These are phyloP conservation scores for Pseudogymnoascus sp. DNA, from an alignment of 2,329 filamentous ascomycete species.

Conservation along the genomic window DNA sequence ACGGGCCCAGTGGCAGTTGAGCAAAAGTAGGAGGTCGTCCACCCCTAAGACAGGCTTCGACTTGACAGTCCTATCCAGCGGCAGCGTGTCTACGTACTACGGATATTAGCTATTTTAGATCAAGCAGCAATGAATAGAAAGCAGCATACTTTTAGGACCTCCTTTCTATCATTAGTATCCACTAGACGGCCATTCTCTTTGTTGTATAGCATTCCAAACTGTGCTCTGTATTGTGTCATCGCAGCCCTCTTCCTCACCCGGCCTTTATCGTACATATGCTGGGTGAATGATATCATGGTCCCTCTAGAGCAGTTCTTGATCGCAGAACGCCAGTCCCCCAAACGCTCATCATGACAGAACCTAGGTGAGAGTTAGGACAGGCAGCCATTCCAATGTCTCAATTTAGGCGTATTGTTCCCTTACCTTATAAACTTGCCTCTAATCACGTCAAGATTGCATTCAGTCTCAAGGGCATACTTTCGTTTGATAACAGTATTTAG, in stretches of 20 bases:
- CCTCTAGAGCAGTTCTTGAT: conserved; percentile 11
- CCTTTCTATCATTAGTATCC: conserved; percentile 11
- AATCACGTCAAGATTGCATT: conserved; percentile 23
- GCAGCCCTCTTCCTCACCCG: conserved; percentile 8
- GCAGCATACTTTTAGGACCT: conserved; percentile 10
- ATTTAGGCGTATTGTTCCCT: conserved; percentile 12
- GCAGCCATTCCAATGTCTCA: neutral
- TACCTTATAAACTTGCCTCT: conserved; percentile 23
- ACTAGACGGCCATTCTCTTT: conserved; percentile 12
- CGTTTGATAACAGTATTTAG: conserved; percentile 10
- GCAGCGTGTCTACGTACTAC: conserved; percentile 16
- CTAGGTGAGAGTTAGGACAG: conserved; percentile 6
- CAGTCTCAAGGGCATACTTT: conserved; percentile 13
- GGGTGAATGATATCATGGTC: conserved; percentile 10
- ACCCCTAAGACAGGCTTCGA: conserved; percentile 17
- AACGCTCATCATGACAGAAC: conserved; percentile 10
- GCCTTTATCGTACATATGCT: conserved; percentile 10
- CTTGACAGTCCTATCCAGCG: conserved; percentile 15
- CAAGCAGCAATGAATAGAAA: conserved; percentile 9
- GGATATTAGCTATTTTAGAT: conserved; percentile 8
- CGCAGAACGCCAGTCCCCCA: conserved; percentile 10
- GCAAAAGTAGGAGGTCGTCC: conserved; percentile 20
- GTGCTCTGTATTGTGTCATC: conserved; percentile 11
- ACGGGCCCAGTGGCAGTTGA: conserved; percentile 16
- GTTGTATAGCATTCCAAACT: conserved; percentile 14